Conservation (phyloP, 257 asterid species). For the Plantago ovata region DNA sequence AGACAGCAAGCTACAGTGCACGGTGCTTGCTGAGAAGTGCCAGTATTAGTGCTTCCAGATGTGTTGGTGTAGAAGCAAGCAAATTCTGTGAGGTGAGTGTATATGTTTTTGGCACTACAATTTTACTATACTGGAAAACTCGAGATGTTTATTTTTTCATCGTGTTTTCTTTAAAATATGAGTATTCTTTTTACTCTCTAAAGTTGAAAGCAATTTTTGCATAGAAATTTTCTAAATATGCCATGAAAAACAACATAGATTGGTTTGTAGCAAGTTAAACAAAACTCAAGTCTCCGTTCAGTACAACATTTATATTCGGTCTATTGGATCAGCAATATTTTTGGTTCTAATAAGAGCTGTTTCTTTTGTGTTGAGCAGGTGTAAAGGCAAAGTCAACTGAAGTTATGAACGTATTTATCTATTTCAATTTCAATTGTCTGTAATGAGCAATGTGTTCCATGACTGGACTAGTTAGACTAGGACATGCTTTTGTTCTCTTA, state of each 20-base stretch:
- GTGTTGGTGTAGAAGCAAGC: conserved; percentile 59
- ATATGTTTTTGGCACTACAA: neutral
- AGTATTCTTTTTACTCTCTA: no score
- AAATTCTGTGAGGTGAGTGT: conserved; percentile 55
- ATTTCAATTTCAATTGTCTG: conserved; percentile 1
- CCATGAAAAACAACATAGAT: no score
- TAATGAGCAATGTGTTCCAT: conserved; percentile 11
- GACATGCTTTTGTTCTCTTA: conserved; percentile 1
- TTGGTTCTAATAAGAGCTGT: conserved; percentile 4
- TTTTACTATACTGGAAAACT: no score
- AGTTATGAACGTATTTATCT: neutral
- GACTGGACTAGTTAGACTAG: conserved; percentile 6
- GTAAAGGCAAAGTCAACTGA: conserved; percentile 14
- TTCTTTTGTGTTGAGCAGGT: conserved; percentile 25
- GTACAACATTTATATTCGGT: neutral
- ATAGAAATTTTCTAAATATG: no score
- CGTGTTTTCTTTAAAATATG: no score
- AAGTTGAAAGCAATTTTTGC: no score
- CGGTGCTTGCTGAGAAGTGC: conserved; percentile 80
- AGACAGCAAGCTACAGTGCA: conserved; percentile 62
- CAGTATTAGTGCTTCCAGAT: conserved; percentile 79
- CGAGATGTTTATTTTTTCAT: no score
- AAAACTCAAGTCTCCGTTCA: neutral
- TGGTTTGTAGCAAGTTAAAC: no score
- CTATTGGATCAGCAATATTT: neutral